Conservation (phyloP, 495 filamentous ascomycete species). For the Aspergillus hancockii region DNA sequence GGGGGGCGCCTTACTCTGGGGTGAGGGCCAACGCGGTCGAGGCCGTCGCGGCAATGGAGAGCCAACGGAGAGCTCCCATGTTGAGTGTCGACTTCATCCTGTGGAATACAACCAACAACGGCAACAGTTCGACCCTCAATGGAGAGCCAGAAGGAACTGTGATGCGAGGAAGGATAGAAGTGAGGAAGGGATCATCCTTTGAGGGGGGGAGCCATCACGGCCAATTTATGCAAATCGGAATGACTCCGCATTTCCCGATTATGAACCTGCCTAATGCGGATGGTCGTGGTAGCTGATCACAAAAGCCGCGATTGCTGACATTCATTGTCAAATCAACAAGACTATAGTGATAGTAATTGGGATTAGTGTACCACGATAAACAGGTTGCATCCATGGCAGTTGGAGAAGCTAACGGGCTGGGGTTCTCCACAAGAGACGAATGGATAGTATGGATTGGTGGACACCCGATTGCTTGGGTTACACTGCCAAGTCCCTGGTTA, state of each 20-base stretch:
- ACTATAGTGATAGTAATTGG: background rate
- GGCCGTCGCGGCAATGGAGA: conserved; percentile 21
- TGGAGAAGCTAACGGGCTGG: background rate
- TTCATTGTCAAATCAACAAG: background rate
- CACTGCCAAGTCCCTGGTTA: conserved; percentile 28
- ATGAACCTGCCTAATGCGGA: conserved; percentile 8
- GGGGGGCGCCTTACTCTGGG: conserved; percentile 21
- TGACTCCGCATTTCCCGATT: background rate
- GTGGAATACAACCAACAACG: background rate
- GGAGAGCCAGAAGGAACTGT: too few relatives aligned
- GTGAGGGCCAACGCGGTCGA: conserved; percentile 20
- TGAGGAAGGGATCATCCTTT: background rate
- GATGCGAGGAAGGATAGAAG: background rate
- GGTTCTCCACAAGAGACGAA: background rate
- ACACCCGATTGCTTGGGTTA: conserved; percentile 23
- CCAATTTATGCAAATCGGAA: conserved; percentile 4
- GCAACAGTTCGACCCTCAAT: too few relatives aligned
- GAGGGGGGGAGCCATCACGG: background rate
- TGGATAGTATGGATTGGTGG: background rate
- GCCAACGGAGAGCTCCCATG: conserved; percentile 21
- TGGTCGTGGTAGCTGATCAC: background rate
- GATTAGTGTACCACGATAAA: conserved; percentile 2
- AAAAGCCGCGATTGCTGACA: background rate
- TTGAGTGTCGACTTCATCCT: background rate
- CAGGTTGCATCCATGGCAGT: background rate